Conservation (phyloP, 2,329 filamentous ascomycete genomes). For the Zymoseptoria crescenta region DNA sequence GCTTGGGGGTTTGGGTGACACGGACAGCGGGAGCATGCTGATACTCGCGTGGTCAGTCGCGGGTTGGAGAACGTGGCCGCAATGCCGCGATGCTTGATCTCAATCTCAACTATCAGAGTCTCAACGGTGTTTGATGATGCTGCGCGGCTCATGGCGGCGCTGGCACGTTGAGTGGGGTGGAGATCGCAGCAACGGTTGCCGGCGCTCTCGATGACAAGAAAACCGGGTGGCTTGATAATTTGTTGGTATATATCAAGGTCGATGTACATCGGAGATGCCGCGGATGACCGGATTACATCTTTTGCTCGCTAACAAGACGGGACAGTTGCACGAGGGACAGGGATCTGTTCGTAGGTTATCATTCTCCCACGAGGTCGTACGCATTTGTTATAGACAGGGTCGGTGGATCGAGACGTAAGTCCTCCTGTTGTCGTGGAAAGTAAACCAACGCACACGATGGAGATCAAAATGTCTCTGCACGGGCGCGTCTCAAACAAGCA, state of each 20-base stretch:
- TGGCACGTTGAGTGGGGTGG: not conserved
- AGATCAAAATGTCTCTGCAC: not conserved
- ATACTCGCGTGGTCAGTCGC: not conserved
- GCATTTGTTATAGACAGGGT: no score
- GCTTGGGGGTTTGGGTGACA: not conserved
- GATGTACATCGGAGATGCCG: no score
- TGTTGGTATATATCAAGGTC: no score
- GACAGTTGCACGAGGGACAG: not conserved
- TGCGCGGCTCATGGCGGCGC: no score
- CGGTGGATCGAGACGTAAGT: no score
- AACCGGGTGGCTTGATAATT: not conserved
- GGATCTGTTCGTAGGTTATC: not conserved
- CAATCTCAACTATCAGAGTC: not conserved
- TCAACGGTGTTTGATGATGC: not conserved
- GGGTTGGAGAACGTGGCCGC: not conserved
- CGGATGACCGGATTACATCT: no score
- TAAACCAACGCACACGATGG: no score
- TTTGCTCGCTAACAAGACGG: no score
- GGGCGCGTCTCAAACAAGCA: not conserved
- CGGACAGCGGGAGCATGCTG: not conserved
- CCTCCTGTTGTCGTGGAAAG: no score
- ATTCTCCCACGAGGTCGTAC: not conserved
- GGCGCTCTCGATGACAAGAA: not conserved
- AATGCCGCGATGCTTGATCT: not conserved
- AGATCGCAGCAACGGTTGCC: not conserved